Base-by-base conservation (phyloP, 768 basidiomycete genomes). In the Lentinula sp. region DNA sequence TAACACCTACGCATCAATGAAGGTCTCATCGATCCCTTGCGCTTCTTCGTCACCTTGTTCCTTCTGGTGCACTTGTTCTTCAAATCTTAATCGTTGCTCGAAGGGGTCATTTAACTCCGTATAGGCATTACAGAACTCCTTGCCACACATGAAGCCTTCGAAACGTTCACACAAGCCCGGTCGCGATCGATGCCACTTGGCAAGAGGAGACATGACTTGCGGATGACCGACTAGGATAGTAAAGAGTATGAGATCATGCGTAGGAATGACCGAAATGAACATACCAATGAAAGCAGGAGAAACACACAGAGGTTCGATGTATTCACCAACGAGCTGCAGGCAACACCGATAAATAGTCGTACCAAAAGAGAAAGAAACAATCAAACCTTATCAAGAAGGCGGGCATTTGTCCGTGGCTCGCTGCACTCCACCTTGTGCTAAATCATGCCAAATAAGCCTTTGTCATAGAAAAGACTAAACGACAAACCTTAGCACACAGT, bases 91-190 rank as follows among this genome's bases (percentile, higher is more conserved):
- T 39, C 95, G 82, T 75, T 99, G 97, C 74, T 95, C 93, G 70
- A 95, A 96, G 0, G 94, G 97, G 76, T 99, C 97, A 77, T 99
- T 99, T 81, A 99, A 84, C 80, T 99, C 97, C 45, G 97, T 99
- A 73, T 99, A 99, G 23, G 97, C 96, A 69, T 99, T 98, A 81
- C 93, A 95, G 74, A 98, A 87, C 76, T 98, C 96, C 81, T 97
- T 95, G 62, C 93, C 93, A 57, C 94, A 96, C 83, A 99, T 84
- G 84, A 99, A 99, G 8, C 86, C 93, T 73, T 99, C 97, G 78
- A 99, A 99, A 16, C 97, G 94, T 74, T 99, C 97, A 74, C 97
- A 98, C 28, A 99, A 82, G 42, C 97, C 97, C 0, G 95, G 93
- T 45, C 93, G 86, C n/a, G 91, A 92, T 64, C 97, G 92, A 74